These are phyloP conservation scores for Suhomyces xylopsoci DNA, from an alignment of 805 yeast species.

Conservation along the genomic window DNA sequence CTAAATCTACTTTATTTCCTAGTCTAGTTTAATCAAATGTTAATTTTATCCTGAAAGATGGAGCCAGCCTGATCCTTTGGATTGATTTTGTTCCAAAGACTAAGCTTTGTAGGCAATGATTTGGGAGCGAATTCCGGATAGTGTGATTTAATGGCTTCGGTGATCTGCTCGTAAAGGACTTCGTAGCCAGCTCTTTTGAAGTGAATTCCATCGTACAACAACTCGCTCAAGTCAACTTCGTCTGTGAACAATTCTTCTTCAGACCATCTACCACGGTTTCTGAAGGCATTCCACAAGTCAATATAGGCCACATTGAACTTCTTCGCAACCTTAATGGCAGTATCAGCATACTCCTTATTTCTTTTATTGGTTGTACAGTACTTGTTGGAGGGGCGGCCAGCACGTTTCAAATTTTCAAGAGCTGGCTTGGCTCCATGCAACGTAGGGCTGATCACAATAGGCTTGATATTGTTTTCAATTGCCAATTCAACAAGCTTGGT, in stretches of 20 bases:
- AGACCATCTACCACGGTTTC: conserved; percentile 28
- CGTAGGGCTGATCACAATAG: conserved; percentile 64
- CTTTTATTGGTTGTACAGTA: conserved; percentile 39
- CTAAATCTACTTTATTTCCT: no score
- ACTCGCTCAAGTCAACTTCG: conserved; percentile 12
- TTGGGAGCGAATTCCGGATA: conserved; percentile 52
- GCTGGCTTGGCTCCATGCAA: conserved; percentile 42
- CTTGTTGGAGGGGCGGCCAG: conserved; percentile 14
- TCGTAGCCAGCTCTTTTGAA: conserved; percentile 48
- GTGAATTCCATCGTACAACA: conserved; percentile 55
- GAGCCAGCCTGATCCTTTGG: conserved; percentile 6
- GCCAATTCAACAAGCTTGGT: conserved; percentile 39
- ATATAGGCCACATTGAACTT: conserved; percentile 54
- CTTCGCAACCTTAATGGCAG: conserved; percentile 44
- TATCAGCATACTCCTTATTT: conserved; percentile 50
- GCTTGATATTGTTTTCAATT: conserved; percentile 41
- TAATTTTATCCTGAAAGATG: conserved; percentile 1
- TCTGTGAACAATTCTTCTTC: conserved; percentile 36
- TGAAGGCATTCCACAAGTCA: conserved; percentile 48
- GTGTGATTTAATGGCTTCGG: conserved; percentile 30
- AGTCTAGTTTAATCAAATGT: background rate
- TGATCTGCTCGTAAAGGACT: conserved; percentile 44
- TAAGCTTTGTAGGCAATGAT: conserved; percentile 32
- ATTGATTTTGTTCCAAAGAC: conserved; percentile 38
- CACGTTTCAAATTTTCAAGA: conserved; percentile 17